Conservation (phyloP, 169 alveolate species). For the Babesia ovata region DNA sequence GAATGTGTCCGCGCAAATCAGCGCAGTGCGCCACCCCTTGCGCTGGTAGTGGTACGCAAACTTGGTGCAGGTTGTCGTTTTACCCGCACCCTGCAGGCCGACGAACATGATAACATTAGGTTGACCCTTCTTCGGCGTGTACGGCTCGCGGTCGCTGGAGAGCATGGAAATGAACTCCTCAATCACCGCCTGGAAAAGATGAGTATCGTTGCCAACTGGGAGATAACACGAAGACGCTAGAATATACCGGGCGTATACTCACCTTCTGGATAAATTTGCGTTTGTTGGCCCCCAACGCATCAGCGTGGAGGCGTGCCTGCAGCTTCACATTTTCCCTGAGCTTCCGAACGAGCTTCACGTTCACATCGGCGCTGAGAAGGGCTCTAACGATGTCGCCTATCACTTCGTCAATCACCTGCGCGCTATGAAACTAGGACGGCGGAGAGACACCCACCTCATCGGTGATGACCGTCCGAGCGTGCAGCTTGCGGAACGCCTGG, state of each 20-base stretch:
- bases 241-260: not conserved
- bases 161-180: constrained; percentile 92
- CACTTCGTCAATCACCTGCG: constrained; percentile 83
- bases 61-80: constrained; percentile 99
- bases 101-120: constrained; percentile 97
- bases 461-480: constrained; percentile 89
- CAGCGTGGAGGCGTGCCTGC: constrained; percentile 81
- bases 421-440: not conserved
- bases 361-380: constrained; percentile 92
- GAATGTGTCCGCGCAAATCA: constrained; percentile 99
- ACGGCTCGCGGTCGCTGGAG: constrained; percentile 90
- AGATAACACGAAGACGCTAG: not conserved
- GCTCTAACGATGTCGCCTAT: constrained; percentile 91
- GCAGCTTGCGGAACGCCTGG: constrained; percentile 91
- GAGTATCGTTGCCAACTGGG: not conserved
- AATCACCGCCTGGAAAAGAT: constrained; percentile 81
- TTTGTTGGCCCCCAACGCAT: constrained; percentile 79
- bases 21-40: constrained; percentile 97
- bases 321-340: constrained; percentile 87
- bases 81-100: constrained; percentile 99
- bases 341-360: constrained; percentile 88
- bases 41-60: constrained; percentile 95
- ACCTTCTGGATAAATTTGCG: constrained; percentile 80
- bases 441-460: constrained; percentile 83
- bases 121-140: constrained; percentile 90